Conservation (phyloP, 2,329 filamentous ascomycete species). For the Cordyceps tenuipes region DNA sequence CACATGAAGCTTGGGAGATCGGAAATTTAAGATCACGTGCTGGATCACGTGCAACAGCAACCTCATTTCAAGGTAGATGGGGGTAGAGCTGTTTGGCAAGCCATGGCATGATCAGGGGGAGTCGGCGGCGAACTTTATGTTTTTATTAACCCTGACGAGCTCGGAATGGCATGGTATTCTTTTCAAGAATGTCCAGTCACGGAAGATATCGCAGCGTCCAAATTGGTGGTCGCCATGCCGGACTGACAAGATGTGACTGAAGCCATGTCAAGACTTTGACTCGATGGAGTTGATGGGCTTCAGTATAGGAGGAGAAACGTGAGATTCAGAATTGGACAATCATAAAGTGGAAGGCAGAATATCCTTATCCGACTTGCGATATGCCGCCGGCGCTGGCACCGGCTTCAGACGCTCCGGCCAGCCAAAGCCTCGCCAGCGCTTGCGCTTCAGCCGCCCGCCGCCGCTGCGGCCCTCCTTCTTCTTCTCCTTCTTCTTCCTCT, state of each 20-base stretch:
- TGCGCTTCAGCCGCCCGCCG: not conserved
- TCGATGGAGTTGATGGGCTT: too few relatives aligned
- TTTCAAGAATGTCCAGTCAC: too few relatives aligned
- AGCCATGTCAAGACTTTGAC: not conserved
- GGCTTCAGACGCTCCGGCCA: constrained; percentile 2
- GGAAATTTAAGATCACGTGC: constrained; percentile 1
- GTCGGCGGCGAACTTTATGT: too few relatives aligned
- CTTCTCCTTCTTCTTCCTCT: not conserved
- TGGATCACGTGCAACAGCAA: not conserved
- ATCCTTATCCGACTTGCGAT: not conserved
- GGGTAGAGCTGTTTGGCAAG: too few relatives aligned
- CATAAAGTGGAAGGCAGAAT: not conserved
- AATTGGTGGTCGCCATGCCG: not conserved
- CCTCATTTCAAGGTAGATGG: not conserved
- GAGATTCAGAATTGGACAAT: not conserved
- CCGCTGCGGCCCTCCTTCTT: not conserved
- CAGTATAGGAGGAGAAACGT: too few relatives aligned
- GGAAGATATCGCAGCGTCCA: too few relatives aligned
- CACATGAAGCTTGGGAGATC: not conserved
- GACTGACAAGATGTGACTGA: not conserved
- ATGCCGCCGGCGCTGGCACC: not conserved
- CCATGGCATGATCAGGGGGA: too few relatives aligned
- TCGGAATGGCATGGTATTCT: not conserved
- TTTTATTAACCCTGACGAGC: not conserved
- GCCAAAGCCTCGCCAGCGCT: not conserved